These are phyloP conservation scores for Phytophthora hibernalis DNA, from an alignment of 352 stramenopile species.

Conservation along the genomic window DNA sequence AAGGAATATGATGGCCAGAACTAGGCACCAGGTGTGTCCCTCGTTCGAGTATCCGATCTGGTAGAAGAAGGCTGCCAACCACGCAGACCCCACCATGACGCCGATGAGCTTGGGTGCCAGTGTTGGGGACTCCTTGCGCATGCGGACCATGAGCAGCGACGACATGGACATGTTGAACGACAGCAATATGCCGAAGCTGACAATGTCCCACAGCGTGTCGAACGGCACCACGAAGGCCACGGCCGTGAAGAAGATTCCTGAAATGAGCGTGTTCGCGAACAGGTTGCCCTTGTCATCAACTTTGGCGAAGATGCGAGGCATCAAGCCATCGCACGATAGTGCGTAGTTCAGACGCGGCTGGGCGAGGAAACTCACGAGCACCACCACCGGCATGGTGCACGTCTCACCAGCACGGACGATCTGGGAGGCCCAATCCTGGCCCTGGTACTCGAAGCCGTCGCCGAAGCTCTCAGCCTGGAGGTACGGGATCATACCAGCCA, in stretches of 20 bases:
- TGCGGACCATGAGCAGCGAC: slow-evolving; percentile 77
- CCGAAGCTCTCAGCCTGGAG: slow-evolving; percentile 48
- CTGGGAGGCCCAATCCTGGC: slow-evolving; percentile 58
- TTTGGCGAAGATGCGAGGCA: slow-evolving; percentile 92
- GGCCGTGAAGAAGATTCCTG: slow-evolving; percentile 65
- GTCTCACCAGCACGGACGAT: slow-evolving; percentile 39
- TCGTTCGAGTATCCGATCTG: slow-evolving; percentile 61
- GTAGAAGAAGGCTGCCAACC: slow-evolving; percentile 69
- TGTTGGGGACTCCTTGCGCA: slow-evolving; percentile 56
- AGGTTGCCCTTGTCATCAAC: slow-evolving; percentile 85
- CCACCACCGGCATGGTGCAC: slow-evolving; percentile 84
- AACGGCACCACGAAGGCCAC: slow-evolving; percentile 85
- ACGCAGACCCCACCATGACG: slow-evolving; percentile 42
- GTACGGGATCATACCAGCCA: slow-evolving; percentile 83
- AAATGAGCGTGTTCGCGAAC: slow-evolving; percentile 79
- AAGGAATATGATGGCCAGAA: slow-evolving; percentile 59
- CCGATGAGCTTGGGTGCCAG: slow-evolving; percentile 53
- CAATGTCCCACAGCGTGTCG: slow-evolving; percentile 85
- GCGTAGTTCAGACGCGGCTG: slow-evolving; percentile 95
- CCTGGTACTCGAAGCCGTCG: slow-evolving; percentile 50
- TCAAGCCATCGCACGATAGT: slow-evolving; percentile 92
- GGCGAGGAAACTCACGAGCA: slow-evolving; percentile 93
- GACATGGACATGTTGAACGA: slow-evolving; percentile 89
- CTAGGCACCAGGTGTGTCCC: slow-evolving; percentile 36
- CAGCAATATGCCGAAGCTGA: slow-evolving; percentile 89